Conservation (phyloP, 2,329 filamentous ascomycete genomes). For the Sphaerulina musiva region DNA sequence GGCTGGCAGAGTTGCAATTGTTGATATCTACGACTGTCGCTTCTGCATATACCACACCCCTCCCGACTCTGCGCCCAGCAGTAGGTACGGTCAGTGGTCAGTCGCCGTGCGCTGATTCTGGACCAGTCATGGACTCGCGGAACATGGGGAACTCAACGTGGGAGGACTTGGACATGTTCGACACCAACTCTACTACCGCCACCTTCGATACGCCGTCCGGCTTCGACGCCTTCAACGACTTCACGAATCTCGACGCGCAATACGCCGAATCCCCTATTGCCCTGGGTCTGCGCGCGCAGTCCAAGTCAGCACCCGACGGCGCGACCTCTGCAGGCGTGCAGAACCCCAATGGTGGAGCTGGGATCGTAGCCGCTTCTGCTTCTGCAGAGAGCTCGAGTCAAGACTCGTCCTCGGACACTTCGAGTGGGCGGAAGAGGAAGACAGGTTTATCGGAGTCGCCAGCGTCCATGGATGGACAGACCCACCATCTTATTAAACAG, state of each 20-base stretch:
- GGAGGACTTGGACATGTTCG: conserved; percentile 16
- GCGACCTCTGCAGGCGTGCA: conserved; percentile 14
- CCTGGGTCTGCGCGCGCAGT: conserved; percentile 25
- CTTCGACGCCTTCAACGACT: conserved; percentile 22
- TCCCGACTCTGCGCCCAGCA: not conserved
- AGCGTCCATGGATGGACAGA: conserved; percentile 17
- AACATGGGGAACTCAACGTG: conserved; percentile 8
- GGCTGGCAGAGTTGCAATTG: too few species aligned
- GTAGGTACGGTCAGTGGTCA: not conserved
- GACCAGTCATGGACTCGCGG: conserved; percentile 15
- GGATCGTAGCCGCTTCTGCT: conserved; percentile 27
- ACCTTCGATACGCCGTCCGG: conserved; percentile 25
- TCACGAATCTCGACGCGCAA: conserved; percentile 29
- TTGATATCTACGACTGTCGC: not conserved
- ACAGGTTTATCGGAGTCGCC: conserved; percentile 35
- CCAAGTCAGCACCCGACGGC: conserved; percentile 25
- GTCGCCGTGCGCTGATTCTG: not conserved
- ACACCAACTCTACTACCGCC: conserved; percentile 20
- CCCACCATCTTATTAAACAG: conserved; percentile 20
- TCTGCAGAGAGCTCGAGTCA: conserved; percentile 39
- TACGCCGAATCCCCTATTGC: conserved; percentile 24
- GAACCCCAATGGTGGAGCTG: conserved; percentile 11
- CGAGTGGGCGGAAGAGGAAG: conserved; percentile 37
- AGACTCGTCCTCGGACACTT: conserved; percentile 39
- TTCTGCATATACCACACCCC: not conserved